Percentiles rank a stretch among this genome's conserved stretches.
Evolutionary conservation across 1,139 yeast species (phyloP).

Genomic region (Saccharomyces pastorianus): DNA sequence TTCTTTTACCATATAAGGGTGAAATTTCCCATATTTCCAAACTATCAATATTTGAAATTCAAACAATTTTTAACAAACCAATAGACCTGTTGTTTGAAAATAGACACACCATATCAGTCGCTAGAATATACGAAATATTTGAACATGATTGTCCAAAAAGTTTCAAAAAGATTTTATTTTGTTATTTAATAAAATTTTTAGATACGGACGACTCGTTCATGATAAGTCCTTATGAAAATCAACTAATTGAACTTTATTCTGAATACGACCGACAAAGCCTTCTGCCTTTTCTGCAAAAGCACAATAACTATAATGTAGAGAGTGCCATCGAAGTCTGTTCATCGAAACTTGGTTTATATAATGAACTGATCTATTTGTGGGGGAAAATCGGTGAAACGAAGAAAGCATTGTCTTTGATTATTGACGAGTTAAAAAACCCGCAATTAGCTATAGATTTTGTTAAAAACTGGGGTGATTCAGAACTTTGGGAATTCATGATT

Average conservation of each 20-base stretch:
- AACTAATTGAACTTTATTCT: constrained; percentile 56
- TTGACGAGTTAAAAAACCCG: constrained; percentile 71
- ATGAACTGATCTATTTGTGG: constrained; percentile 72
- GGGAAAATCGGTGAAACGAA: constrained; percentile 79
- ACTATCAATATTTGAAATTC: constrained; percentile 27
- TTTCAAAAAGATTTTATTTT: constrained; percentile 49
- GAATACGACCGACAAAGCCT: constrained; percentile 45
- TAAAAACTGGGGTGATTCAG: constrained; percentile 56
- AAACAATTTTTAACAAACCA: constrained; percentile 37
- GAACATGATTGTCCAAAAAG: constrained; percentile 29
- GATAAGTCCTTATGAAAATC: constrained; percentile 53
- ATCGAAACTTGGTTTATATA: constrained; percentile 39
- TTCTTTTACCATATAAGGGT: constrained; percentile 35
- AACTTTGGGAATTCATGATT: constrained; percentile 70
- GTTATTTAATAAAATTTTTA: constrained; percentile 48
- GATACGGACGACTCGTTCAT: constrained; percentile 43
- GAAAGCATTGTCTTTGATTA: constrained; percentile 67
- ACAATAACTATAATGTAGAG: constrained; percentile 55
- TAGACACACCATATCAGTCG: constrained; percentile 56
- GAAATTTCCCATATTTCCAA: background rate
- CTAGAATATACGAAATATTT: constrained; percentile 42
- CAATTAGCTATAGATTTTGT: constrained; percentile 77
- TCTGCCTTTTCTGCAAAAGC: constrained; percentile 45
- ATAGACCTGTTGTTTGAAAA: constrained; percentile 54
- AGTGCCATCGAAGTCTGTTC: constrained; percentile 61